Base-by-base conservation (phyloP, 306 rosid species). In the Prinsepia uniflora region DNA sequence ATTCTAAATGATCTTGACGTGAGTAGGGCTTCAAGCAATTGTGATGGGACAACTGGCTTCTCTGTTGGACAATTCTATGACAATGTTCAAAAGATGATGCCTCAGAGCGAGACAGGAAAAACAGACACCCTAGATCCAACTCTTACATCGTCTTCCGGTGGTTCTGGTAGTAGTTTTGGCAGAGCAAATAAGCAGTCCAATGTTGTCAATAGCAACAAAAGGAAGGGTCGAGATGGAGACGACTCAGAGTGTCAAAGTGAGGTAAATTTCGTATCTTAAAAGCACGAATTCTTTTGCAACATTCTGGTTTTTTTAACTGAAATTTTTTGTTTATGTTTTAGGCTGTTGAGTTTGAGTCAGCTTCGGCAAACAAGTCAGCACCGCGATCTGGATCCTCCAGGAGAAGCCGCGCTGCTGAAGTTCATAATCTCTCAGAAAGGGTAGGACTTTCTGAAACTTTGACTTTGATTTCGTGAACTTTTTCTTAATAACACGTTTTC, bases 381-480 rank as follows among this genome's bases (percentile, higher is more conserved):
- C 88, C 82, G 61, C 54, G 84, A 34, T 76, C 90, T 22, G 84
- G 90, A 53, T 78, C 87, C 57, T 81, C 85, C 12, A 83, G 83
- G 63, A 86, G 86, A 73, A 86, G 75, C 76, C 94, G 98, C 45
- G 90, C 88, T 75, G 87, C 96, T 41, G 94, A 92, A 86, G 94
- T 89, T 49, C 98, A 92, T 74, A 92, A 92, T 72, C 87, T 84
- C 77, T 92, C 98, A 17, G 98, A 92, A 86, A 87, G 96, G 87
- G 98, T 92, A 72, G 20, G 86, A 45, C 46, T 42, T 54, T 65
- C 49, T 41, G 44, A 2, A 30, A 30, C 36, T 30, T 30, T 30
- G 36, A 2, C 36, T 30, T 30, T 30, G 67, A n/a, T 71, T 34
- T 56, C 40, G 46, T 62, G 22, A 24, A 43, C 41, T 65, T 6